phyloP scores from a whole-genome alignment of 257 asterid species.

The Solanum sparsipilum region DNA sequence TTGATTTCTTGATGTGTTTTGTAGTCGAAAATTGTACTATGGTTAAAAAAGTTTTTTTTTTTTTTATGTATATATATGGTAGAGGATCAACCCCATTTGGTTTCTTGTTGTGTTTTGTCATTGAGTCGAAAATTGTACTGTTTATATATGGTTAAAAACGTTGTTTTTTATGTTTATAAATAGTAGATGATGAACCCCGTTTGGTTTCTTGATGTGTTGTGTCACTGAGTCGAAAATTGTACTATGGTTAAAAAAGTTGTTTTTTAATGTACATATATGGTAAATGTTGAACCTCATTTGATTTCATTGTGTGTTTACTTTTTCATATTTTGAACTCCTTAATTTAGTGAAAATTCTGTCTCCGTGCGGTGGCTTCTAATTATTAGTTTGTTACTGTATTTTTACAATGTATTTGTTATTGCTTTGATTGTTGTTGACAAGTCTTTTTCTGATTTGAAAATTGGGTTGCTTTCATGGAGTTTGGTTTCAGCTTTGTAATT shows the following conservation, averaged over 20 bases:
- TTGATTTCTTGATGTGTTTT: not conserved
- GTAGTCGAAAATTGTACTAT: no score
- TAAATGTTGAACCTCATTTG: not conserved
- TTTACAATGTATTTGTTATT: conserved; percentile 1
- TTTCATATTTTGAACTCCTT: not conserved
- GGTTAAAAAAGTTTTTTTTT: no score
- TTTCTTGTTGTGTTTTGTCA: not conserved
- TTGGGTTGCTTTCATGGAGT: conserved; percentile 38
- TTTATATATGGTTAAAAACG: no score
- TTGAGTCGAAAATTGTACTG: no score
- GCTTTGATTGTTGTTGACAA: conserved; percentile 22
- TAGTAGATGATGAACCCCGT: not conserved
- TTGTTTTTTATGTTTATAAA: no score
- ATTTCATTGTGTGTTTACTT: not conserved
- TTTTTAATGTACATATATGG: no score
- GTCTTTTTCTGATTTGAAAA: conserved; percentile 44
- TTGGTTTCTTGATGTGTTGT: not conserved
- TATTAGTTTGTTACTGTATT: conserved; percentile 1
- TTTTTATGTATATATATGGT: no score
- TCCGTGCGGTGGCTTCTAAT: not conserved
- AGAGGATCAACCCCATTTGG: not conserved
- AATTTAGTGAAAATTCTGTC: not conserved
- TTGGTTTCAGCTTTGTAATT: conserved; percentile 10
- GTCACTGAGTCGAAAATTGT: not conserved
- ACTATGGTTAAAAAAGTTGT: no score